Conservation (phyloP, 2,329 filamentous ascomycete genomes). For the Fusarium lateritium region DNA sequence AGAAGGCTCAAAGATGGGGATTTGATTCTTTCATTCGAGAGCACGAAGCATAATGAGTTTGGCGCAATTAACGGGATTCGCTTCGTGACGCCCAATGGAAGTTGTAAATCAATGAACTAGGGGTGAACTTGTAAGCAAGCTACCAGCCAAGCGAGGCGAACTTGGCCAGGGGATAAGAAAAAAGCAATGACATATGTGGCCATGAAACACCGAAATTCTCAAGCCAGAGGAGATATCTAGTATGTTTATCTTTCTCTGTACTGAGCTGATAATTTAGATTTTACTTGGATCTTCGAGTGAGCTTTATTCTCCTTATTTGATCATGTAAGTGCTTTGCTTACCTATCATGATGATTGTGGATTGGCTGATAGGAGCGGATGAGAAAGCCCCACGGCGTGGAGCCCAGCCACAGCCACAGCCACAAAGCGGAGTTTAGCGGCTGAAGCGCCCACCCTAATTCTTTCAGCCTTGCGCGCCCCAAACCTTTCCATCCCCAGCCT, state of each 20-base stretch:
- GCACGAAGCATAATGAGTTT: background rate
- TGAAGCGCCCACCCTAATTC: background rate
- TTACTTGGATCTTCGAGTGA: too few relatives aligned
- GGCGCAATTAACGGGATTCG: constrained; percentile 18
- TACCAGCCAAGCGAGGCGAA: constrained; percentile 23
- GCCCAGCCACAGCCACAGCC: constrained; percentile 19
- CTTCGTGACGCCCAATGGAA: constrained; percentile 18
- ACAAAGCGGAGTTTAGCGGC: background rate
- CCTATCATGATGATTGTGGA: constrained; percentile 8
- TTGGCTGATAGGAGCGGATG: constrained; percentile 12
- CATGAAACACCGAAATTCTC: background rate
- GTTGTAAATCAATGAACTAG: constrained; percentile 44
- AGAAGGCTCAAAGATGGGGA: background rate
- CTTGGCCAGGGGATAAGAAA: constrained; percentile 11
- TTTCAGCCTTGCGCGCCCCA: constrained; percentile 44
- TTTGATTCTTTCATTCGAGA: constrained; percentile 3
- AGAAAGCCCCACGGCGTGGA: background rate
- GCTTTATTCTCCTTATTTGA: background rate
- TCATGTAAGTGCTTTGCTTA: constrained; percentile 14
- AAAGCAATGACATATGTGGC: constrained; percentile 4
- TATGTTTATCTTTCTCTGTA: background rate
- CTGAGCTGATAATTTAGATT: background rate
- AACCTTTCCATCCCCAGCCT: constrained; percentile 44
- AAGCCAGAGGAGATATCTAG: background rate
- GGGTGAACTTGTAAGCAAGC: constrained; percentile 24